Base-by-base conservation (phyloP, 179 eudicot genomes). In the Silene noctiflora region DNA sequence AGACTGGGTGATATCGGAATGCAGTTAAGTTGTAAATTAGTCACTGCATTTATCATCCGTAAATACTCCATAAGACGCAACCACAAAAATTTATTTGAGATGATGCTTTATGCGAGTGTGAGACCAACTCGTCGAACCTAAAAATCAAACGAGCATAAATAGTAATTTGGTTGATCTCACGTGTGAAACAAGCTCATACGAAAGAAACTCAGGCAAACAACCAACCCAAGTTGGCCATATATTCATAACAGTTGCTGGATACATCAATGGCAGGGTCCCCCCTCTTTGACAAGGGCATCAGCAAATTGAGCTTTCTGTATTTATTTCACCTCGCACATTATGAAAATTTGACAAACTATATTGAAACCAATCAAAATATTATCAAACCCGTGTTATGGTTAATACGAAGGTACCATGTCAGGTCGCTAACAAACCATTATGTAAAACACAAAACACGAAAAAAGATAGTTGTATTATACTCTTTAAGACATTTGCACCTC, bases 281-380 rank as follows among this genome's bases (percentile, higher is more conserved):
- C 33, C 39, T 56, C 29, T 27, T 27, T 27, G 14, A 42, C 4
- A 44, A 56, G 16, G 25, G 59, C 67, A 20, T 51, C 58, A 14
- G 4, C 58, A 51, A 51, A 17, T 76, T 76, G 75, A 76, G 46
- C 75, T 76, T 69, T 76, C 61, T 51, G n/a, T 51, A 51, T 51
- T 51, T 13, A 51, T 51, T 48, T 48, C 55, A 48, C 55, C 4
- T 48, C 16, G n/a, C n/a, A 11, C 16, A 11, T 48, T 3, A 48
- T 14, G 0, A 12, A 51, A 51, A 1, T 51, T 51, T 3, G 56
- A 51, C 46, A 39, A 39, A 39, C 33, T 4, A 39, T 39, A 39
- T 39, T 39, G 46, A 39, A 39, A 39, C 46, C 46, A 39, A 39
- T 7, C 46, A 39, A 39, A 6, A 39, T 39, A 58, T 58, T 58